Percentiles rank a stretch among this genome's conserved stretches.
phyloP scores from a whole-genome alignment of 352 stramenopile species.

The Pythium coloratum region DNA sequence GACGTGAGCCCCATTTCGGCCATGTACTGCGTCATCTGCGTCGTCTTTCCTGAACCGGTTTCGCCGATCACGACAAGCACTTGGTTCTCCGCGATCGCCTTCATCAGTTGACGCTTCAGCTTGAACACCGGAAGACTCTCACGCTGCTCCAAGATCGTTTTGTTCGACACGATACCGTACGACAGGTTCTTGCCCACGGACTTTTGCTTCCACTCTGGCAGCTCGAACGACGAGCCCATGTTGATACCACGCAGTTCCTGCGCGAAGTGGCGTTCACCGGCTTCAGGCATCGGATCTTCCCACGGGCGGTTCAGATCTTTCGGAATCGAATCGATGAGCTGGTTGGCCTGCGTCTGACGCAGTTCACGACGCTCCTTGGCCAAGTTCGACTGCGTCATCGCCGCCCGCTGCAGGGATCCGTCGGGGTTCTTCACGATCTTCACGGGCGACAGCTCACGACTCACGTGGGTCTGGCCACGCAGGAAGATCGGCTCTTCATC shows the following conservation, averaged over 20 bases:
- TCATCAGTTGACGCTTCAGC: constrained; percentile 95
- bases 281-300: constrained; percentile 98
- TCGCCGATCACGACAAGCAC: constrained; percentile 99
- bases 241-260: constrained; percentile 94
- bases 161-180: constrained; percentile 96
- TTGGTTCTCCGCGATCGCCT: constrained; percentile 95
- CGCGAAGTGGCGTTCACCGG: constrained; percentile 97
- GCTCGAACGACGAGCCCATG: constrained; percentile 86
- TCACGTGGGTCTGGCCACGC: constrained; percentile 91
- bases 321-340: constrained; percentile 96
- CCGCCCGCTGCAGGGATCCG: constrained; percentile 96
- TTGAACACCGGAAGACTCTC: constrained; percentile 96
- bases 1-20: constrained; percentile 96
- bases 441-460: constrained; percentile 92
- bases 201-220: constrained; percentile 98
- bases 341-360: constrained; percentile 96
- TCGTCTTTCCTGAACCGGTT: constrained; percentile 98
- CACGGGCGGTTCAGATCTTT: constrained; percentile 98
- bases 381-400: constrained; percentile 96
- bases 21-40: constrained; percentile 99
- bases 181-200: constrained; percentile 95
- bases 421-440: constrained; percentile 99
- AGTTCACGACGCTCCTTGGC: constrained; percentile 98
- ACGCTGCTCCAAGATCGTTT: constrained; percentile 96
- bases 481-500: constrained; percentile 98